Evolutionary conservation across 192 early-diverging fungal species (phyloP), one percentile per base, ranked within the genome.

Genomic region (Phycomyces nitens): DNA sequence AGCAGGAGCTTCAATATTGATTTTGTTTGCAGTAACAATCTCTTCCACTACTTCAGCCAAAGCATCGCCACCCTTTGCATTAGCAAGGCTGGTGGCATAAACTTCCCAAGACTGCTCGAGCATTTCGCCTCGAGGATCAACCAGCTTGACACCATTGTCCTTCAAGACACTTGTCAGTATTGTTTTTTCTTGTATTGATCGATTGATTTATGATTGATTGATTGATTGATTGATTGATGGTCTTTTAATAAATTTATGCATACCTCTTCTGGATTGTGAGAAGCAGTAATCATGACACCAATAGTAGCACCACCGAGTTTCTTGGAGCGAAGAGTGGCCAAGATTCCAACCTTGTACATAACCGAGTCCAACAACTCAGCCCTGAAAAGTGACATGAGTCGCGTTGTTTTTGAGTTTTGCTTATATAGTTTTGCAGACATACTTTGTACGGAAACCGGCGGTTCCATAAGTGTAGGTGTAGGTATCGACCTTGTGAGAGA

Each of bases 61-160:
- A 18, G 80, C 80, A 51, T 85, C 90, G 56, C 81, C 84, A 51
- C 76, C 78, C 39, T 71, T 71, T 5, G 93, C 92, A 75, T 98
- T 98, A 53, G 97, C 93, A 23, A 99, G 76, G 49, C 81, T 66
- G 14, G 93, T 95, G 44, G 92, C 93, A 78, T 97, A 91, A 16
- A 53, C 77, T 79, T 99, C 97, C 97, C 97, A 99, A 15, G 85
- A 83, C 77, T 94, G 91, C 66, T 90, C 87, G 24, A 99, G 84
- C 97, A 99, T 99, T 82, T 99, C 97, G 44, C 97, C 97, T 69
- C 91, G 79, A 27, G 97, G 96, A 77, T 99, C 97, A 23, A 98
- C 92, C 54, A 98, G 80, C 77, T 99, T 99, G 71, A 97, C 92
- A 59, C 97, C 97, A 71, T 99, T 99, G 82, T 99, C 97, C 77